Percentiles rank a stretch among this genome's conserved stretches.
Evolutionary conservation across 371 early-diverging fungal species (phyloP).

Genomic region (Batrachochytrium dendrobatidis): DNA sequence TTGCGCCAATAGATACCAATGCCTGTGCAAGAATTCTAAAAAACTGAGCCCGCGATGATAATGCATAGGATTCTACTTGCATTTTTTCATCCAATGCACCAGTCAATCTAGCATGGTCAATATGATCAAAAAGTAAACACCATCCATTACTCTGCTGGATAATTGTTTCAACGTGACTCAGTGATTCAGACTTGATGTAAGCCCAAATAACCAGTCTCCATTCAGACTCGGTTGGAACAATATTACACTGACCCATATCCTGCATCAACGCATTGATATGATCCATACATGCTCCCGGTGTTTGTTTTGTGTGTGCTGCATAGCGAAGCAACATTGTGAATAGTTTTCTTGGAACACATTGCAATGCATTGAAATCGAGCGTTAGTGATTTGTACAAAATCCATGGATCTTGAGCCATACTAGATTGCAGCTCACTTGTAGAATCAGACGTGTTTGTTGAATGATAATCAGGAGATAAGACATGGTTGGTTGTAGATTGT

Average conservation of each 20-base stretch:
- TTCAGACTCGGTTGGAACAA: neutral
- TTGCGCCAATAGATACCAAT: neutral
- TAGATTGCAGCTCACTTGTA: too few species aligned
- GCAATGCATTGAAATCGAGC: neutral
- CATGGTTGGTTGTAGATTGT: too few species aligned
- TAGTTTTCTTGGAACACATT: neutral
- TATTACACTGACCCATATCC: neutral
- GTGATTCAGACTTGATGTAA: neutral
- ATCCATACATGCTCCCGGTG: neutral
- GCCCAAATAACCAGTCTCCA: conserved; percentile 1
- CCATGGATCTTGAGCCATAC: conserved; percentile 4
- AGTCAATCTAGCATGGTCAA: too few species aligned
- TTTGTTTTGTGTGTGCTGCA: neutral
- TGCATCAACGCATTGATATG: neutral
- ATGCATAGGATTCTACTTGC: too few species aligned
- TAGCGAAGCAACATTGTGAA: conserved; percentile 3
- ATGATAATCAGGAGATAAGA: too few species aligned
- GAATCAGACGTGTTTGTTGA: too few species aligned
- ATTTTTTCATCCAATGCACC: too few species aligned
- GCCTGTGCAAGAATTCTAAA: neutral
- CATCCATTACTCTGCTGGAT: neutral
- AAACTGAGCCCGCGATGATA: too few species aligned
- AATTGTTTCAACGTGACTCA: neutral
- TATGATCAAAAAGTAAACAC: neutral
- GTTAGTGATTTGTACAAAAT: neutral